These are phyloP conservation scores for Eutypella sp. DNA, from an alignment of 2,329 filamentous ascomycete species.

Conservation along the genomic window DNA sequence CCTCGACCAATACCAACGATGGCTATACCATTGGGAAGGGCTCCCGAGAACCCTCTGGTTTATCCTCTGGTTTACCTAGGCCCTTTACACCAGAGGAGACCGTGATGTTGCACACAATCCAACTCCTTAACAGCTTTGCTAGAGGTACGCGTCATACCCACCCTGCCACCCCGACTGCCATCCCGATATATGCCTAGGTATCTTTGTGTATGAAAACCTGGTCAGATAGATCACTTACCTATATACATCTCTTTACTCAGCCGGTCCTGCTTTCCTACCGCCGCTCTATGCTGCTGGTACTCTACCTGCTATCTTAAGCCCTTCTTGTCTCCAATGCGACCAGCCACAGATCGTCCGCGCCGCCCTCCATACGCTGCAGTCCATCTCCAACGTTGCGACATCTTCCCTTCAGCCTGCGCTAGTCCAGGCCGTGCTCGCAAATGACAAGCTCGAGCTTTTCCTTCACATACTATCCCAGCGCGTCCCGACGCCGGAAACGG, in stretches of 20 bases:
- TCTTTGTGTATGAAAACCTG: too few species aligned
- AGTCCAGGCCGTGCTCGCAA: conserved; percentile 60
- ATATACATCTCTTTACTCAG: conserved; percentile 38
- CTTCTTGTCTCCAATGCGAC: conserved; percentile 61
- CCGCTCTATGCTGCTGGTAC: conserved; percentile 66
- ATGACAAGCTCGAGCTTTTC: conserved; percentile 57
- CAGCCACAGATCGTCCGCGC: conserved; percentile 64
- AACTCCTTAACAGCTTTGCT: conserved; percentile 80
- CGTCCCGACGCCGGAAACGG: conserved; percentile 44
- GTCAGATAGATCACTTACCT: neutral
- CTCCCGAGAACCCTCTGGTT: conserved; percentile 23
- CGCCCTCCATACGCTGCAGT: conserved; percentile 68
- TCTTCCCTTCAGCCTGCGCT: conserved; percentile 50
- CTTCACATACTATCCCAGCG: conserved; percentile 59
- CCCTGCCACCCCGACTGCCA: too few species aligned
- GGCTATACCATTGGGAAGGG: conserved; percentile 36
- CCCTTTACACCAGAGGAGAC: conserved; percentile 58
- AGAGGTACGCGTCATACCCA: conserved; percentile 54
- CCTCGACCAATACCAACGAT: conserved; percentile 24
- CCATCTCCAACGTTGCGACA: conserved; percentile 61
- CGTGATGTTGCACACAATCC: conserved; percentile 70
- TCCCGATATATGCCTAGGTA: too few species aligned
- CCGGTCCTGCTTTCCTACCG: conserved; percentile 71
- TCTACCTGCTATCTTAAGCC: conserved; percentile 65
- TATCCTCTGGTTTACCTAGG: conserved; percentile 28